Evolutionary conservation across 2,329 filamentous ascomycete species (phyloP), one percentile per base, ranked within the genome.

Genomic region (Tolypocladium capitatum): DNA sequence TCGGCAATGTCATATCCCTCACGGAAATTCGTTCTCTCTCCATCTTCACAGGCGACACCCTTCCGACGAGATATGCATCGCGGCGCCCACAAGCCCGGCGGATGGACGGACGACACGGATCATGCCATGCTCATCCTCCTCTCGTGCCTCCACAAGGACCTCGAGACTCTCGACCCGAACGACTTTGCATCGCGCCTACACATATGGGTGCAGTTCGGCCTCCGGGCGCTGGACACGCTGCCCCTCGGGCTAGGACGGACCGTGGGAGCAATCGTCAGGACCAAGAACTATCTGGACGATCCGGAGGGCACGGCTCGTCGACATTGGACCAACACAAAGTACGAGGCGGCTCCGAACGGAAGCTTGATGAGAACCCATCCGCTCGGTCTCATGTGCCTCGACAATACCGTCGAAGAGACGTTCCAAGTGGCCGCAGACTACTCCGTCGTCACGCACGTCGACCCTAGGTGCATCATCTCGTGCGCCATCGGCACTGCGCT

Each of bases 71-170:
- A 75, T 52, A 53, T 58, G 5, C 72, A 75, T 52, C 63, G 72
- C 44, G 62, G 64, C 46, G 67, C 67, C 28, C 67, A 71, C 33
- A 54, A 58, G 3, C 55, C 62, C 1, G 65, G 68, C 24, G 66
- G 69, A 36, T 76, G 73, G 73, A 78, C 73, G 0, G 73, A 78
- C 50, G 74, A 77, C 56, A 77, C 74, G 0, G 74, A 76, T 51
- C 73, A 77, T 56, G 68, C 73, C 3, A 61, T 75, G 20, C 57
- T 76, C 1, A 68, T 70, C 47, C 55, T 76, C 2, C 63, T 76
- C 2, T 71, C 68, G 5, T 77, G 66, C 33, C 56, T 74, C 24
- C 67, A 73, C 44, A 63, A 58, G n/a, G 61, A 68, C 33, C 69
- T 68, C 11, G 59, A 59, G 21, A 46, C 52, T 8, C 57, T 71